Evolutionary conservation across 805 yeast genomes (phyloP).

Genomic region (Ogataea saltuana): DNA sequence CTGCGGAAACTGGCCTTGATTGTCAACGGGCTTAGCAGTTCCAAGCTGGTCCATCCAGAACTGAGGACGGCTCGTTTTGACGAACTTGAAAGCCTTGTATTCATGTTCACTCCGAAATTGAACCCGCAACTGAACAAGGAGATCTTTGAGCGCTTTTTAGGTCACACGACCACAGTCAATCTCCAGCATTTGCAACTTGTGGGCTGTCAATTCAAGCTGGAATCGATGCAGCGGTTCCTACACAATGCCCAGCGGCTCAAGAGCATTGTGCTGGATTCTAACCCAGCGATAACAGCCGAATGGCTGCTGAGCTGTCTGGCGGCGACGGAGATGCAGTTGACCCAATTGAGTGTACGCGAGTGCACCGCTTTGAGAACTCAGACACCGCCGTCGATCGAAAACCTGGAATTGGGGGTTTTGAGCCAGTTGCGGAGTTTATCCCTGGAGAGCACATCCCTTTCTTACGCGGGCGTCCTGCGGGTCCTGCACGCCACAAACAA

Average conservation of each 20-base stretch:
- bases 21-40: slow-evolving; percentile 6
- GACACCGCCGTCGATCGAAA: slow-evolving; percentile 5
- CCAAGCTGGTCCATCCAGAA: slow-evolving; percentile 3
- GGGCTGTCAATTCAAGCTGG: slow-evolving; percentile 12
- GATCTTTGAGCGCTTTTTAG: slow-evolving; percentile 5
- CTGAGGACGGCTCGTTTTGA: neutral
- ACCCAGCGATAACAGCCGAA: slow-evolving; percentile 7
- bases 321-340: neutral
- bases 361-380: slow-evolving; percentile 7
- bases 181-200: slow-evolving; percentile 10
- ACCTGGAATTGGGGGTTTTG: slow-evolving; percentile 10
- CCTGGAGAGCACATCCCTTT: slow-evolving; percentile 17
- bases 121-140: slow-evolving; percentile 5
- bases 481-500: slow-evolving; percentile 14
- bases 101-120: slow-evolving; percentile 8
- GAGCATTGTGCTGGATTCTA: slow-evolving; percentile 11
- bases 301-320: slow-evolving; percentile 10
- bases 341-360: slow-evolving; percentile 13
- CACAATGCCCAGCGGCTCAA: slow-evolving; percentile 2
- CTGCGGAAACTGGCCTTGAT: slow-evolving; percentile 14
- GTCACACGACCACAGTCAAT: slow-evolving; percentile 3
- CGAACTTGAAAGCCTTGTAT: slow-evolving; percentile 3
- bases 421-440: slow-evolving; percentile 9
- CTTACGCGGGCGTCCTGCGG: slow-evolving; percentile 15
- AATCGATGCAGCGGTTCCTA: slow-evolving; percentile 5